Base-by-base conservation (phyloP, 352 stramenopile genomes). In the Phytopythium ostracodes region DNA sequence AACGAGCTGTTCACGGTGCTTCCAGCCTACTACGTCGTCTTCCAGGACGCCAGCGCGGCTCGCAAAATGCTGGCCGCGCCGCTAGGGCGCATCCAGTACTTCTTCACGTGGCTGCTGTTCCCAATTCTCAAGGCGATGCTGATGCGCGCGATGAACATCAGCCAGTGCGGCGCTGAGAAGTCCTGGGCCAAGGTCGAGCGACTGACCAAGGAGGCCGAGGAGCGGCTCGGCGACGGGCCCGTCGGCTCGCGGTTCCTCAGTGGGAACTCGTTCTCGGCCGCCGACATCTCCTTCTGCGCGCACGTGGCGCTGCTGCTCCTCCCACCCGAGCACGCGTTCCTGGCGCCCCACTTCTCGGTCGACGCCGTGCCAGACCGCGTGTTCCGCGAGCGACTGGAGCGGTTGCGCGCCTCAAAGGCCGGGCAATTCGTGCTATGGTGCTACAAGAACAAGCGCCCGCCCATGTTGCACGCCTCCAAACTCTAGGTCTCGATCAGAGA, bases 201-300 rank as follows among this genome's bases (percentile, higher is more conserved):
- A 0, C 2, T 81, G 3, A 36, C 71, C 1, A 54, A 62, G 11
- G 66, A 73, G 20, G 66, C 63, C 0, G 60, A 73, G 29, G 55
- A 66, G 43, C 38, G 46, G 36, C 70, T 87, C 6, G 79, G 77
- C 1, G 67, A 78, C n/a, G 69, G 35, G 3, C 73, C 76, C 0
- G 31, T 86, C 7, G 76, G 78, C 51, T 66, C 59, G 15, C 62
- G 56, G 8, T 88, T 78, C 52, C 64, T 88, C 11, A 60, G 60
- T 29, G 78, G 76, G 2, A 33, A 66, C 1, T 67, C 62, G 8
- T 84, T 88, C 44, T 77, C 78, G 1, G 74, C 78, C 0, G 76
- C 76, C 17, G 78, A 88, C 58, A 82, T 88, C 53, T 59, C 76
- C 22, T 74, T 86, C 52, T 88, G 74, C 29, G 68, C 78, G 11